Conservation (phyloP, 2,329 filamentous ascomycete species). For the Balansia obtecta region DNA sequence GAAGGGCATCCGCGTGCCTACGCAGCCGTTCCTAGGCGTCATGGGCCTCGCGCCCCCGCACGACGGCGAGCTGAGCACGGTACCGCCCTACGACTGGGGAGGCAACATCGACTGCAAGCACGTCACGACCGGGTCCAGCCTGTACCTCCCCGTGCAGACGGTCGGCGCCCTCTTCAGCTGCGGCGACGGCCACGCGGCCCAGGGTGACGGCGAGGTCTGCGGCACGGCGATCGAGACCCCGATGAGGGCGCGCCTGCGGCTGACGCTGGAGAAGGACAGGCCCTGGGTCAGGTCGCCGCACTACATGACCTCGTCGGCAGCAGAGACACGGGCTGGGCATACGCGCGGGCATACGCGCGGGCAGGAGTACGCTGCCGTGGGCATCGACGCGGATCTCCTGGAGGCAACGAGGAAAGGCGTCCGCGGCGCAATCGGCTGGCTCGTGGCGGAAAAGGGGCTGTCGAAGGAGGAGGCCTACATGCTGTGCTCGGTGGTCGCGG, state of each 20-base stretch:
- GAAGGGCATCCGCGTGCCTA: constrained; percentile 35
- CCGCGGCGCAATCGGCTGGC: constrained; percentile 34
- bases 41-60: constrained; percentile 42
- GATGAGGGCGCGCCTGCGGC: constrained; percentile 33
- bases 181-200: no score
- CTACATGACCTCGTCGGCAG: constrained; percentile 25
- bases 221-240: no score
- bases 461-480: constrained; percentile 37
- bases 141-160: no score
- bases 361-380: constrained; percentile 33
- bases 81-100: no score
- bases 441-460: constrained; percentile 29
- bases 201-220: no score
- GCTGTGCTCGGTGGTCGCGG: constrained; percentile 34
- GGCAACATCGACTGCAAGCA: no score
- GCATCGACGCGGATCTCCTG: constrained; percentile 32
- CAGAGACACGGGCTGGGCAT: constrained; percentile 5
- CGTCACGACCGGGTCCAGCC: no score
- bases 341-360: constrained; percentile 13
- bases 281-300: constrained; percentile 34
- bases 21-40: constrained; percentile 37
- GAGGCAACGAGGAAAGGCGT: constrained; percentile 36
- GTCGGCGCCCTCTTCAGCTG: no score
- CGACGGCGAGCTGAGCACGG: no score
- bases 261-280: constrained; percentile 34